These are phyloP conservation scores for Acanthamoeba triangularis DNA, from an alignment of 208 protist species.

Conservation along the genomic window DNA sequence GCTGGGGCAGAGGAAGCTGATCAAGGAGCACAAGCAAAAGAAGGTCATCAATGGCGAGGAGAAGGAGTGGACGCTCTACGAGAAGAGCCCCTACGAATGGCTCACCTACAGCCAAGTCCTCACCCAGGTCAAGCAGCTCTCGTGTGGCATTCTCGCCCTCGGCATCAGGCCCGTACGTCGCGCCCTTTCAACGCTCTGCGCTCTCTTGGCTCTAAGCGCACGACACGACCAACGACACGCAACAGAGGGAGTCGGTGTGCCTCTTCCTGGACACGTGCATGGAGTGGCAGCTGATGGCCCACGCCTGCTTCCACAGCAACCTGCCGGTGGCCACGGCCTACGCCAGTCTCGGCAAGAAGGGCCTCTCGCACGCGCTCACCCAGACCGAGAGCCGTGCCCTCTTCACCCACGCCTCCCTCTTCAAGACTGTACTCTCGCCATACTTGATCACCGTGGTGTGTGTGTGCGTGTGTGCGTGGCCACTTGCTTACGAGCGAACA, in stretches of 20 bases:
- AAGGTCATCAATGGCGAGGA: constrained; percentile 12
- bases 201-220: neutral
- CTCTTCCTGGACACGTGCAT: constrained; percentile 42
- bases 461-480: neutral
- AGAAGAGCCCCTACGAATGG: constrained; percentile 43
- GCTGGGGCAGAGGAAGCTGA: constrained; percentile 5
- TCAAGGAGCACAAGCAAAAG: constrained; percentile 32
- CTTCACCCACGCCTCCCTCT: constrained; percentile 32
- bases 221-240: neutral
- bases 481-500: neutral
- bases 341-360: constrained; percentile 41
- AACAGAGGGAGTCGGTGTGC: constrained; percentile 17
- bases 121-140: constrained; percentile 32
- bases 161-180: neutral
- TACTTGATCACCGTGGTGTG: neutral
- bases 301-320: constrained; percentile 62
- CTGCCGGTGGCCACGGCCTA: constrained; percentile 18
- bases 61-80: constrained; percentile 21
- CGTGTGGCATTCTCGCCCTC: constrained; percentile 7
- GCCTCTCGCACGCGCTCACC: neutral
- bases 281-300: constrained; percentile 55
- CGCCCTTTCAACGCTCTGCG: neutral
- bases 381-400: constrained; percentile 30
- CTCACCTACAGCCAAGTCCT: constrained; percentile 3
- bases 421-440: neutral